These are phyloP conservation scores for Xylaria sp. DNA, from an alignment of 495 filamentous ascomycete genomes.

Conservation along the genomic window DNA sequence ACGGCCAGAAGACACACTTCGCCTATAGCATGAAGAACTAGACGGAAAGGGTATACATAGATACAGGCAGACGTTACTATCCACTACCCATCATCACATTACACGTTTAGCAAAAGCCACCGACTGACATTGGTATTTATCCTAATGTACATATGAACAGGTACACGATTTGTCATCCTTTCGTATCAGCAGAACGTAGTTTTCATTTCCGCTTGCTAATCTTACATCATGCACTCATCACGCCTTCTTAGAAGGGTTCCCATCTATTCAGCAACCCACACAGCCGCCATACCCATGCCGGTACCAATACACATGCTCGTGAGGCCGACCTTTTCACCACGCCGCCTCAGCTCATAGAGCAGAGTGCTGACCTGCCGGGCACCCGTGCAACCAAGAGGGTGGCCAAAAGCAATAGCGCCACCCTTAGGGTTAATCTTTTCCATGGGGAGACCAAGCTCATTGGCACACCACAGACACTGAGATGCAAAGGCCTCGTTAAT, in stretches of 20 bases:
- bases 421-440: conserved; percentile 97
- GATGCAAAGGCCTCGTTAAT: conserved; percentile 99
- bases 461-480: conserved; percentile 92
- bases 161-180: not conserved
- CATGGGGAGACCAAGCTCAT: conserved; percentile 80
- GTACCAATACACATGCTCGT: conserved; percentile 98
- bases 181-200: not conserved
- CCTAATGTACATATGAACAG: not conserved
- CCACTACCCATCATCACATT: not conserved
- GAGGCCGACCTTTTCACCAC: conserved; percentile 81
- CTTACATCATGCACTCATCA: conserved; percentile 5
- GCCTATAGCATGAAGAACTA: not conserved
- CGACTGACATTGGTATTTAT: not conserved
- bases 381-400: conserved; percentile 94
- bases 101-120: not conserved
- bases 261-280: conserved; percentile 85
- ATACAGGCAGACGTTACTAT: not conserved
- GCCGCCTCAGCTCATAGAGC: conserved; percentile 85
- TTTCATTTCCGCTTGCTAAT: not conserved
- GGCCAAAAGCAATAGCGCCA: conserved; percentile 97
- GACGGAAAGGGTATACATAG: not conserved
- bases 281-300: conserved; percentile 95
- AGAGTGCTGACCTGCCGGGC: conserved; percentile 92
- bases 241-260: not conserved
- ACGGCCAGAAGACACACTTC: not conserved